Base-by-base conservation (phyloP, 225 moss, liverwort and hornwort species). In the Polytrichum commune region DNA sequence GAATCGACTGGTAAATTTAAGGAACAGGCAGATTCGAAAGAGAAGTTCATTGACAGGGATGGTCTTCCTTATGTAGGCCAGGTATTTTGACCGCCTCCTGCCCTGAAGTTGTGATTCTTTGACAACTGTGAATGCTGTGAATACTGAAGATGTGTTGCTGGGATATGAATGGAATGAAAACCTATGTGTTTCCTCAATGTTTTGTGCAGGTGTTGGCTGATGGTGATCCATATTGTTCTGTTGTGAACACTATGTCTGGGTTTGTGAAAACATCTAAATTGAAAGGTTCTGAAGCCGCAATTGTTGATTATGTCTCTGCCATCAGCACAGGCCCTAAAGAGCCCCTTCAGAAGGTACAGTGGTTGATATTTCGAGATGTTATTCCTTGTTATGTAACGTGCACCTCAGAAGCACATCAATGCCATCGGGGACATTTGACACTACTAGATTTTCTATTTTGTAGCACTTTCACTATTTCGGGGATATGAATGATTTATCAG, bases 51-150 rank as follows among this genome's bases (percentile, higher is more conserved):
- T 54, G 97, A 97, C 53, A 73, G 68, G 57, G 97, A 97, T 88
- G 97, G 97, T 54, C 93, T 97, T 73, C 97, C 97, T 72, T 78
- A 90, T 70, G 80, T 97, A 55, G 97, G 97, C 73, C 97, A 97
- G 89, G 97, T 86, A 69, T 61, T 74, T n/a, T 19, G 5, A 23
- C 6, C 24, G n/a, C 16, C 18, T 53, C 63, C 23, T 55, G 5
- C 55, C 0, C 55, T 46, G 46, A 46, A 16, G 46, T 46, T 46
- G 0, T 16, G 16, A 16, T 16, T 46, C 46, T 13, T 46, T 46
- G 13, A 9, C 46, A 46, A 46, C 46, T 46, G 13, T 46, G 38
- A 38, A 38, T 35, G 9, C 2, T 35, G 35, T 35, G 38, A 38
- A 38, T 38, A 38, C 10, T 2, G 13, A 46, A 3, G 46, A 46